Base-by-base conservation (phyloP, 805 yeast genomes). In the Lipomyces oligophaga region DNA sequence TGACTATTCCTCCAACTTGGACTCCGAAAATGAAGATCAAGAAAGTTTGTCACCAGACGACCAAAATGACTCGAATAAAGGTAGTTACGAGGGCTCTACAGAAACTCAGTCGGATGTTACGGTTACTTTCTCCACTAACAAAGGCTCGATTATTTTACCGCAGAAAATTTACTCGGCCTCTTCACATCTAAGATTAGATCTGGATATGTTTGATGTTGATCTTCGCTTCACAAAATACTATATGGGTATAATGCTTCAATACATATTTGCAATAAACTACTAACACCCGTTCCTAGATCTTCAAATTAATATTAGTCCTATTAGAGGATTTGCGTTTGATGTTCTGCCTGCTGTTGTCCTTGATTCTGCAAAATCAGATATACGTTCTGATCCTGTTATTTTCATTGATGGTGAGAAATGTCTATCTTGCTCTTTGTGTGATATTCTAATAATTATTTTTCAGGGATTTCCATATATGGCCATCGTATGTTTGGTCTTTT, bases 401-500 rank as follows among this genome's bases (percentile, higher is more conserved):
- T 55, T 62, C 3, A 71, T 85, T 39, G 83, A 82, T 59, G 80
- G 82, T 0, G 15, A 7, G 37, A 21, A 24, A 11, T 16, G 7
- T n/a, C n/a, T n/a, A 18, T 18, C 18, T 8, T 7, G 15, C 11
- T 7, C 18, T n/a, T 8, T 11, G 27, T 6, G 32, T 6, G 7
- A 34, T 13, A 4, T 31, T 30, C 19, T 13, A 11, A 26, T 19
- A 15, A 6, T 26, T 8, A 8, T 13, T 26, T 24, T 3, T 10
- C 19, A 47, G 53, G 55, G 2, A 61, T 83, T 10, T 60, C 73
- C 2, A 71, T 86, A 20, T 94, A 85, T 63, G 94, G 96, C 0
- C 96, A 90, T 63, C 73, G 97, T 59, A 80, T 89, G 81, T 87
- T 87, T 69, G 98, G 98, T 0, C 62, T 87, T 2, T 96, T 96